Percentiles rank a stretch among this genome's conserved stretches.
These are phyloP conservation scores for Aspergillus mulundensis DNA, from an alignment of 495 filamentous ascomycete genomes.

Conservation along the genomic window DNA sequence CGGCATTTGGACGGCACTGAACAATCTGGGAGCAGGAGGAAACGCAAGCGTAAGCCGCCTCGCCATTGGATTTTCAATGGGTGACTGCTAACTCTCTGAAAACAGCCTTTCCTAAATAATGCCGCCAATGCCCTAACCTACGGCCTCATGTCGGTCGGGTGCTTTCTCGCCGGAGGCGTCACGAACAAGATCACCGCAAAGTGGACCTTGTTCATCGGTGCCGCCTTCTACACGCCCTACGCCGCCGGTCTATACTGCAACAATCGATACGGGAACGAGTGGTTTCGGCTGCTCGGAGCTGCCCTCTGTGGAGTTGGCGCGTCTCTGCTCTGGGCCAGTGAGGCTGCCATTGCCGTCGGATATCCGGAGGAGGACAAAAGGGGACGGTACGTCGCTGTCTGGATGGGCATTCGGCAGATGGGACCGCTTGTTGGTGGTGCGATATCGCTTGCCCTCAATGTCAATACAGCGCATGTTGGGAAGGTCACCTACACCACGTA, in stretches of 20 bases:
- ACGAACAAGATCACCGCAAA: constrained; percentile 52
- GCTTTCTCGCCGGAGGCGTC: constrained; percentile 48
- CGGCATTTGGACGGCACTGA: constrained; percentile 58
- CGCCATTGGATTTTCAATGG: constrained; percentile 7
- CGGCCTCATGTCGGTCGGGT: constrained; percentile 53
- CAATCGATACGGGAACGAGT: constrained; percentile 53
- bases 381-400: constrained; percentile 48
- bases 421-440: constrained; percentile 53
- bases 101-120: constrained; percentile 27
- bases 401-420: constrained; percentile 54
- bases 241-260: constrained; percentile 55
- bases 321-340: constrained; percentile 54
- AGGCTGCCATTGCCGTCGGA: constrained; percentile 55
- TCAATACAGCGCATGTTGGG: constrained; percentile 38
- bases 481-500: constrained; percentile 54
- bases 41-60: constrained; percentile 50
- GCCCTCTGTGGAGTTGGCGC: constrained; percentile 51
- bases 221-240: constrained; percentile 54
- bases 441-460: constrained; percentile 54
- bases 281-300: constrained; percentile 55
- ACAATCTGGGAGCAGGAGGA: constrained; percentile 54
- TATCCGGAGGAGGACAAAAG: constrained; percentile 52
- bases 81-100: background rate
- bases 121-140: constrained; percentile 56
- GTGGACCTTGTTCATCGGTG: constrained; percentile 51